Evolutionary conservation across 768 basidiomycete species (phyloP).

Genomic region (Krasilnikovozyma curviuscula): DNA sequence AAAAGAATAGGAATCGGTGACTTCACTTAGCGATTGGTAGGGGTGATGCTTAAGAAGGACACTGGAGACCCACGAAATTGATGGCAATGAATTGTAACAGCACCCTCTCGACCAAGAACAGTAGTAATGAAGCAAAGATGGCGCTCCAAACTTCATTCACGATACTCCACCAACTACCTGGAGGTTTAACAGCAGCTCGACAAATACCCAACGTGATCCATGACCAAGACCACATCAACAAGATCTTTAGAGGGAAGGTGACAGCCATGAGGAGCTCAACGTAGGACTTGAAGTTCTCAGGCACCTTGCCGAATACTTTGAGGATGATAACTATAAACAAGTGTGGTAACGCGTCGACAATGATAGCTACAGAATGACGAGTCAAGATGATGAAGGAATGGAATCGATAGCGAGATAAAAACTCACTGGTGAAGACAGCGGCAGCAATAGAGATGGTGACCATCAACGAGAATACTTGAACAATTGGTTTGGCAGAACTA

Average conservation of each 20-base stretch:
- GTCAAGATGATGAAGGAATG: conserved; percentile 35
- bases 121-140: conserved; percentile 31
- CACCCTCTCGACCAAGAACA: conserved; percentile 38
- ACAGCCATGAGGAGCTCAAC: conserved; percentile 46
- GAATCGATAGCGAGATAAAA: conserved; percentile 51
- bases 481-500: conserved; percentile 35
- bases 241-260: conserved; percentile 49
- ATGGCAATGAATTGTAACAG: conserved; percentile 59
- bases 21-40: too few relatives aligned
- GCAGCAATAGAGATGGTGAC: neutral
- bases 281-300: conserved; percentile 11
- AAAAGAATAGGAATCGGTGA: neutral
- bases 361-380: conserved; percentile 35
- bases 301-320: conserved; percentile 3
- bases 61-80: conserved; percentile 32
- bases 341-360: conserved; percentile 22
- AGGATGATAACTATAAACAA: conserved; percentile 4
- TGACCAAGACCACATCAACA: conserved; percentile 46
- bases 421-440: conserved; percentile 27
- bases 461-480: conserved; percentile 28
- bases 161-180: conserved; percentile 46
- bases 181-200: conserved; percentile 38
- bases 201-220: conserved; percentile 56
- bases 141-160: conserved; percentile 52
- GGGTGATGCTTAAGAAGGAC: neutral